Percentiles rank a stretch among this genome's conserved stretches.
Evolutionary conservation across 202 grass and related monocot genomes (phyloP).

Genomic region (Zoysia matrella): DNA sequence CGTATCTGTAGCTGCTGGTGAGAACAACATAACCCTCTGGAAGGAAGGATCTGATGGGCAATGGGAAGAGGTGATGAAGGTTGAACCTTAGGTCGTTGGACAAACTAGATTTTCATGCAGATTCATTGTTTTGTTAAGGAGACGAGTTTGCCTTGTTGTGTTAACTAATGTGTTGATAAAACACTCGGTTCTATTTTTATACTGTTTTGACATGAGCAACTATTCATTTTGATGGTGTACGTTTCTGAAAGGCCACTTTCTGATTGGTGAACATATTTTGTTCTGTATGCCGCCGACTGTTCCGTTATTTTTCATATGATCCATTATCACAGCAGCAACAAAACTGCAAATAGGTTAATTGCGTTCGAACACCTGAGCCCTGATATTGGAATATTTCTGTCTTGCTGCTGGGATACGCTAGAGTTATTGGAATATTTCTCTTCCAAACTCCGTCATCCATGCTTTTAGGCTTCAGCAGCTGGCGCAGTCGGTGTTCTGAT

Average conservation of each 20-base stretch:
- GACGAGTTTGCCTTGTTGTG: background rate
- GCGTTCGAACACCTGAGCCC: background rate
- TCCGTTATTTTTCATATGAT: conserved; percentile 3
- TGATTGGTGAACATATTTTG: conserved; percentile 18
- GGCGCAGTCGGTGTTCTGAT: no score
- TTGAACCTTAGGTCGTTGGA: no score
- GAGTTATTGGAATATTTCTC: no score
- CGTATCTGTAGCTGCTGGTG: conserved; percentile 55
- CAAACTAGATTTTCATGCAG: conserved; percentile 3
- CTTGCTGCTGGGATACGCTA: no score
- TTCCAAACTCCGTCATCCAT: no score
- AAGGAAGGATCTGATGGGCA: no score
- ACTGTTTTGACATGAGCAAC: no score
- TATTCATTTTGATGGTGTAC: background rate
- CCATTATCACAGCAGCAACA: background rate
- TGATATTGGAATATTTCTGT: background rate
- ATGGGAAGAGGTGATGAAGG: no score
- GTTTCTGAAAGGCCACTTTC: background rate
- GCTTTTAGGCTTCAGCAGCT: no score
- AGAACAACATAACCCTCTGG: no score
- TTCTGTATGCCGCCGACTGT: conserved; percentile 1
- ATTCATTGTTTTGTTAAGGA: conserved; percentile 23
- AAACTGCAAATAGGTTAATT: background rate
- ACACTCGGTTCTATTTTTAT: conserved; percentile 12
- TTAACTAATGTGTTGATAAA: background rate